A percentile compares a stretch with the other conserved stretches of the same genome.
Evolutionary conservation across 148 eudicot genomes (phyloP).

Genomic region (Vaccinium macrocarpon): DNA sequence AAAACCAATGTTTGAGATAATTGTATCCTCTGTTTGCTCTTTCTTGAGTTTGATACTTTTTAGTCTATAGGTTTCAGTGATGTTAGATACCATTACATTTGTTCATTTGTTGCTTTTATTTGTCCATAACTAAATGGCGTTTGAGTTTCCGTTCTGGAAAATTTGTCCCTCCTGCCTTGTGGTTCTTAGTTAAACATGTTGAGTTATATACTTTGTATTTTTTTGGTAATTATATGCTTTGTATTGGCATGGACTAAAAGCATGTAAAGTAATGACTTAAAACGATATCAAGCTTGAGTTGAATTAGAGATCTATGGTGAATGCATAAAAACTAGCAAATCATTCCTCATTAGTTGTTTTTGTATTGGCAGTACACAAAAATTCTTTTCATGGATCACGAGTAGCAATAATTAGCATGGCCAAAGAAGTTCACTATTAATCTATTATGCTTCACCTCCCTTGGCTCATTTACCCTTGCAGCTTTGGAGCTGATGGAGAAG

Average conservation of each 20-base stretch:
- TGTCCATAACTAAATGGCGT: neutral
- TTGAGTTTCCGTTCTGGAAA: neutral
- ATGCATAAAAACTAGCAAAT: neutral
- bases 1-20: neutral
- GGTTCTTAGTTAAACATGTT: neutral
- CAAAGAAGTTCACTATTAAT: neutral
- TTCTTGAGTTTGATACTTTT: constrained; percentile 4
- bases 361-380: neutral
- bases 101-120: neutral
- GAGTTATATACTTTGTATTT: no score
- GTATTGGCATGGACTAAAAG: constrained; percentile 14
- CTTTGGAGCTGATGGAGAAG: constrained; percentile 64
- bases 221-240: no score
- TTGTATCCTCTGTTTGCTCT: neutral
- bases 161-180: neutral
- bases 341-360: neutral
- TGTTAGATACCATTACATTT: neutral
- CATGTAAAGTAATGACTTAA: neutral
- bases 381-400: neutral
- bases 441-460: neutral
- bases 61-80: neutral
- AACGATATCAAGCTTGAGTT: neutral
- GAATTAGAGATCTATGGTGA: neutral
- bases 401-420: neutral
- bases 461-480: constrained; percentile 36